Percentiles rank a stretch among this genome's conserved stretches.
Evolutionary conservation across 2,329 filamentous ascomycete genomes (phyloP).

Genomic region (Coleophoma eucalyptorum): DNA sequence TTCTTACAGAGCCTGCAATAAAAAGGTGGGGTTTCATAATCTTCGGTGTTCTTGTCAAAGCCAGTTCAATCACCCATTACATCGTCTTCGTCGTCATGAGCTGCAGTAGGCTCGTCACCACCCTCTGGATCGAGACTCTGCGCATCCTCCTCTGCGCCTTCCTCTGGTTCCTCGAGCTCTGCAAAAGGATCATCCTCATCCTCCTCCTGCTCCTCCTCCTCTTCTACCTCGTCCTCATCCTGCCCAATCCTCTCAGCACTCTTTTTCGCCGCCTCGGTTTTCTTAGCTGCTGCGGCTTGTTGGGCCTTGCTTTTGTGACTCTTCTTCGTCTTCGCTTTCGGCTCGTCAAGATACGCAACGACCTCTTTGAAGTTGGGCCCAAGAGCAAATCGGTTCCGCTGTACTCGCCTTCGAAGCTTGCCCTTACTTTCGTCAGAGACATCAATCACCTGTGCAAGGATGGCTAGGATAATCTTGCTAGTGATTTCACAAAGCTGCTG

Average conservation of each 20-base stretch:
- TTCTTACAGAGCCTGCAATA: too few species aligned
- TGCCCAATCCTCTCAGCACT: constrained; percentile 24
- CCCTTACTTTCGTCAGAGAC: constrained; percentile 53
- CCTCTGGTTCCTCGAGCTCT: constrained; percentile 45
- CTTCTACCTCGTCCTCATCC: constrained; percentile 14
- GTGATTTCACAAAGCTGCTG: constrained; percentile 82
- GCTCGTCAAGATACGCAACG: constrained; percentile 72
- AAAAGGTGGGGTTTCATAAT: too few species aligned
- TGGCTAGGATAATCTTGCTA: constrained; percentile 77
- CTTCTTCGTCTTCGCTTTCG: constrained; percentile 44
- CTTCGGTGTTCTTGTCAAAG: too few species aligned
- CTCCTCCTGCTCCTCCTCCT: constrained; percentile 24
- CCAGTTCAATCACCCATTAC: constrained; percentile 34
- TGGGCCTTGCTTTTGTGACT: constrained; percentile 34
- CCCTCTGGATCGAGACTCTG: constrained; percentile 39
- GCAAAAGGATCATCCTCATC: constrained; percentile 36
- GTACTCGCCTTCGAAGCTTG: constrained; percentile 66
- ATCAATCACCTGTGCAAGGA: constrained; percentile 73
- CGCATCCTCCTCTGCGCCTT: constrained; percentile 56
- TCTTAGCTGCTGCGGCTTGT: constrained; percentile 38
- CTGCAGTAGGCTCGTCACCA: constrained; percentile 35
- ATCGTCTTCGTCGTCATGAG: constrained; percentile 24
- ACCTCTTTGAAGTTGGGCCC: constrained; percentile 86
- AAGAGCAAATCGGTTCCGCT: constrained; percentile 75
- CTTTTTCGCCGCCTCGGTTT: constrained; percentile 36